These are phyloP conservation scores for Spathaspora girioi DNA, from an alignment of 805 yeast genomes.

Conservation along the genomic window DNA sequence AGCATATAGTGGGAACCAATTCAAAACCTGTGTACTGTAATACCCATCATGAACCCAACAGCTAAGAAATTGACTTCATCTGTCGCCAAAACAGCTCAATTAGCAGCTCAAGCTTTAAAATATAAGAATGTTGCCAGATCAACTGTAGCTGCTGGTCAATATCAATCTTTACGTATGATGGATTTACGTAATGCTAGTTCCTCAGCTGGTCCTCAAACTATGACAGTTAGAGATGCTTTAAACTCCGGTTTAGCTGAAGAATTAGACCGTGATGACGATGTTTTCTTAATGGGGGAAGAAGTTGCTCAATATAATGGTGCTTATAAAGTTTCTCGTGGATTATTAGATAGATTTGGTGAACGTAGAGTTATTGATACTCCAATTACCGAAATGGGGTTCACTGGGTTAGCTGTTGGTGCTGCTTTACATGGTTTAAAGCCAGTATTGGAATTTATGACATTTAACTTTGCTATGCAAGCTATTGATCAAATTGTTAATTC, in stretches of 20 bases:
- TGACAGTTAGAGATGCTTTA: slow-evolving; percentile 96
- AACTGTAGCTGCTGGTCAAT: slow-evolving; percentile 26
- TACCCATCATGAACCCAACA: background rate
- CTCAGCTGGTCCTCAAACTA: slow-evolving; percentile 49
- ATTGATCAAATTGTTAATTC: slow-evolving; percentile 98
- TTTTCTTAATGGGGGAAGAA: slow-evolving; percentile 97
- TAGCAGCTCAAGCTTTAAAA: slow-evolving; percentile 35
- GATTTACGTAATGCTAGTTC: slow-evolving; percentile 42
- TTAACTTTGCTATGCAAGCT: slow-evolving; percentile 99
- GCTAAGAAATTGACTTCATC: slow-evolving; percentile 6
- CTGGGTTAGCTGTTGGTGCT: slow-evolving; percentile 93
- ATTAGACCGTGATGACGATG: slow-evolving; percentile 91
- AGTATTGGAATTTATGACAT: slow-evolving; percentile 97
- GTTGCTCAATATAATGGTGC: slow-evolving; percentile 99
- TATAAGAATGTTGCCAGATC: slow-evolving; percentile 14
- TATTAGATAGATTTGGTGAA: slow-evolving; percentile 92
- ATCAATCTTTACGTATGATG: slow-evolving; percentile 33
- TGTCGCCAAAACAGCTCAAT: slow-evolving; percentile 42
- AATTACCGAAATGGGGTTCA: slow-evolving; percentile 98
- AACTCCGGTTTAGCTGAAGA: slow-evolving; percentile 96
- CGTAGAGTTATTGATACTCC: slow-evolving; percentile 94
- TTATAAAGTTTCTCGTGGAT: slow-evolving; percentile 92
- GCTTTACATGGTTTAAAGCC: slow-evolving; percentile 97
- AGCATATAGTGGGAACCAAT: no score
- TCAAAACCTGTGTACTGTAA: background rate